Base-by-base conservation (phyloP, 202 grass and related monocot species). In the Musa balbisiana region DNA sequence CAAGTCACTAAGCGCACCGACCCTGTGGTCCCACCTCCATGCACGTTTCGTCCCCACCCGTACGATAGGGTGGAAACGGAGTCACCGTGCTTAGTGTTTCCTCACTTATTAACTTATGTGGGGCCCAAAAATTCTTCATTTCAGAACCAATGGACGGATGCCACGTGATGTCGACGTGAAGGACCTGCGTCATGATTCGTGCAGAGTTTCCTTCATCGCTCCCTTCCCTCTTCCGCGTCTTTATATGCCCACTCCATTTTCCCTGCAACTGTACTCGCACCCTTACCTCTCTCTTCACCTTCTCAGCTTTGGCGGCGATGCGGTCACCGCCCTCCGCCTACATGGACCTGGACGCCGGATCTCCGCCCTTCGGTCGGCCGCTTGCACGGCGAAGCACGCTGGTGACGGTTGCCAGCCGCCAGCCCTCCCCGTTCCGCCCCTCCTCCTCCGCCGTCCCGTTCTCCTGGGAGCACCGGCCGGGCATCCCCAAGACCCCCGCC, bases 381-480 rank as follows among this genome's bases (percentile, higher is more conserved):
- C 19, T 70, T 1, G 17, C 49, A 19, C 17, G 33, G 43, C 1
- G 43, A 16, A 12, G 9, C 33, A 21, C 2, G 9, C 63, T 8
- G 23, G 2, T 9, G 2, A 11, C 63, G 21, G 23, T 23, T 6
- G 9, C 22, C 21, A 9, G 10, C 19, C 11, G 20, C 9, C 67
- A 51, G 33, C 43, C 43, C 17, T 70, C 67, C 33, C 17, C 67
- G 19, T 70, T 51, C 19, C 67, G 5, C 16, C 15, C 53, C 55
- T 74, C 53, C 25, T 56, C 10, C 72, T 74, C 72, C 23, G 21
- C 54, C 72, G 53, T 74, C 16, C 72, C 72, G 24, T 74, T 74
- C 54, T 74, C 72, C 25, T 74, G 72, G 72, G 72, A 74, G 72
- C 53, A 21, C 26, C 72, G 72, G 13, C 72, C 72, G 15, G 72